Evolutionary conservation across 1,284 basidiomycete genomes (phyloP).

Genomic region (Boletus albobrunnescens): DNA sequence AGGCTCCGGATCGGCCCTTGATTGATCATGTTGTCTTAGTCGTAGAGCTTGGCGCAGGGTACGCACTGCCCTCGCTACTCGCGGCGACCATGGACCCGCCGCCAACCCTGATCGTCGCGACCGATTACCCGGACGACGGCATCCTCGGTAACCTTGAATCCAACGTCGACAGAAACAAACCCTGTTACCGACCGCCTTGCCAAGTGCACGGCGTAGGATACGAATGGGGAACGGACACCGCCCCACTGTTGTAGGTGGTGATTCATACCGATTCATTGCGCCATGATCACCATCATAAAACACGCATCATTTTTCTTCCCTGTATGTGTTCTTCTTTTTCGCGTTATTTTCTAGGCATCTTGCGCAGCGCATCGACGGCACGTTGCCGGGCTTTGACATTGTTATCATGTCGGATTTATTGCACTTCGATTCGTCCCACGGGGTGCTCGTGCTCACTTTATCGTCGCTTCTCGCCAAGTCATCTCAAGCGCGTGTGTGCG

Average conservation of each 20-base stretch:
- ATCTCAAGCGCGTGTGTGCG: conserved; percentile 45
- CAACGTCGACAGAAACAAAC: conserved; percentile 51
- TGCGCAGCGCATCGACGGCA: conserved; percentile 10
- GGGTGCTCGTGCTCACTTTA: conserved; percentile 50
- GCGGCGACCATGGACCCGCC: conserved; percentile 41
- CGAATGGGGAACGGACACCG: conserved; percentile 57
- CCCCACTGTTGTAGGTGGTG: conserved; percentile 49
- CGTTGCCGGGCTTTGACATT: conserved; percentile 46
- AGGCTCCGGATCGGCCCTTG: background rate
- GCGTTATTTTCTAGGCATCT: conserved; percentile 11
- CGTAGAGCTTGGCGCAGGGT: conserved; percentile 64
- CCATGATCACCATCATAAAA: background rate
- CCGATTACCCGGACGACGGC: conserved; percentile 62
- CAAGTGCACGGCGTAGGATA: conserved; percentile 47
- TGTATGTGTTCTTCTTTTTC: background rate
- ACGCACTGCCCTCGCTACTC: conserved; percentile 61
- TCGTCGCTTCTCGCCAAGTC: conserved; percentile 44
- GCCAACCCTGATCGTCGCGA: conserved; percentile 53
- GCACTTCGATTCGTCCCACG: conserved; percentile 61
- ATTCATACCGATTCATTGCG: conserved; percentile 4
- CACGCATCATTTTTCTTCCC: background rate
- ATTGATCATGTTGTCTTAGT: conserved; percentile 36
- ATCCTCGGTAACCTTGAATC: conserved; percentile 53
- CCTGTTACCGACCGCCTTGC: conserved; percentile 37
- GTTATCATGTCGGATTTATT: conserved; percentile 67